Evolutionary conservation across 2,329 filamentous ascomycete genomes (phyloP).

Genomic region (Sordariomycetes sp.): DNA sequence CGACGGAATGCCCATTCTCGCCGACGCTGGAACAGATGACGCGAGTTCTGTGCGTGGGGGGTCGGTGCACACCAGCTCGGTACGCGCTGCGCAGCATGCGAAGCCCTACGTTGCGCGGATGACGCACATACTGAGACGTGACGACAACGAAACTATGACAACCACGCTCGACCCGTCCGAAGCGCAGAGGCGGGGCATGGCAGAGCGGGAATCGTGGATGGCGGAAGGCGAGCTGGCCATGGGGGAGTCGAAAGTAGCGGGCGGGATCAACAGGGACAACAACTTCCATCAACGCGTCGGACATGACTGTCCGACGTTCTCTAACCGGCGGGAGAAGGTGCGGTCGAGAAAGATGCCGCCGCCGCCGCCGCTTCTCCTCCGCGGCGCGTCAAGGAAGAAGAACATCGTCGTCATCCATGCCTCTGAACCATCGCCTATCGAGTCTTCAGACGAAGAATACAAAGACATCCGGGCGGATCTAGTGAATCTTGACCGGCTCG

Average conservation of each 20-base stretch:
- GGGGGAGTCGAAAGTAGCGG: constrained; percentile 6
- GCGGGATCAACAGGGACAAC: constrained; percentile 9
- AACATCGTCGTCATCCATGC: constrained; percentile 28
- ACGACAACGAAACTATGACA: constrained; percentile 23
- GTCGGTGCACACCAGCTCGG: too few relatives aligned
- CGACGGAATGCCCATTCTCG: constrained; percentile 19
- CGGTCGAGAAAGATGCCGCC: constrained; percentile 38
- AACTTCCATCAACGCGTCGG: constrained; percentile 44
- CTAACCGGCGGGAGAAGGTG: constrained; percentile 30
- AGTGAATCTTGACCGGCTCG: constrained; percentile 29
- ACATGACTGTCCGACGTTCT: constrained; percentile 45
- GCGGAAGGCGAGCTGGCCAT: constrained; percentile 12
- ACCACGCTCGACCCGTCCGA: constrained; percentile 26
- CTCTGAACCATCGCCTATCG: constrained; percentile 36
- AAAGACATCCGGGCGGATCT: constrained; percentile 38
- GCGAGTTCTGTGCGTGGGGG: background rate
- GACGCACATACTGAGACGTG: constrained; percentile 20
- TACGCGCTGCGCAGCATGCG: too few relatives aligned
- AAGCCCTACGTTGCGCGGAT: constrained; percentile 14
- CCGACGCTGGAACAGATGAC: constrained; percentile 14
- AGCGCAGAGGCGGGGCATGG: background rate
- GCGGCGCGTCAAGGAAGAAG: constrained; percentile 20
- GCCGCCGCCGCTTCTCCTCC: constrained; percentile 39
- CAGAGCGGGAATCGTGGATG: constrained; percentile 13
- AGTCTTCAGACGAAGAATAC: constrained; percentile 35